Conservation (phyloP, 768 basidiomycete species). For the Boletus tomentosulus region DNA sequence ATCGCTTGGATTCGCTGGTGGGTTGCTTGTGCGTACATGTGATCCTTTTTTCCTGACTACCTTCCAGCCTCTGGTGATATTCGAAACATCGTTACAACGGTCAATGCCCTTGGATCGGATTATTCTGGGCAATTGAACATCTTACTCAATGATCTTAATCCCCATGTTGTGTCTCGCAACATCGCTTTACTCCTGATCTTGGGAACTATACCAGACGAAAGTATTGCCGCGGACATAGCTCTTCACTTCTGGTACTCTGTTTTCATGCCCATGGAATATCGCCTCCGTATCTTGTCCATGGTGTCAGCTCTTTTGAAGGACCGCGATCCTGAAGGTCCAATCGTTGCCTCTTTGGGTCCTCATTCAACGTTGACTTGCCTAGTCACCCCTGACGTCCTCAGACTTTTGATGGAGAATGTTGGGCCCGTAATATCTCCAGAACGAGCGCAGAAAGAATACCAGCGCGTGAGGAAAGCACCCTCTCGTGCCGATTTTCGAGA, state of each 20-base stretch:
- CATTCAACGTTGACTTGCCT: conserved; percentile 17
- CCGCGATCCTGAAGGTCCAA: neutral
- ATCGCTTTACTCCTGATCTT: conserved; percentile 40
- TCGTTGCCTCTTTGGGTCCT: conserved; percentile 8
- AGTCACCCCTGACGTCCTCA: conserved; percentile 2
- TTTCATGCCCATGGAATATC: conserved; percentile 36
- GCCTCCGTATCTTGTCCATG: conserved; percentile 14
- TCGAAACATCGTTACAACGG: conserved; percentile 39
- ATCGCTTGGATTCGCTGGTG: conserved; percentile 24
- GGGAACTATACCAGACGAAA: conserved; percentile 30
- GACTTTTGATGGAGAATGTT: conserved; percentile 14
- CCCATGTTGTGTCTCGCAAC: conserved; percentile 36
- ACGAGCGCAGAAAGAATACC: conserved; percentile 30
- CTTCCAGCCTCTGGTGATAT: conserved; percentile 46
- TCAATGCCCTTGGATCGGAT: conserved; percentile 40
- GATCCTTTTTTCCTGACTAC: neutral
- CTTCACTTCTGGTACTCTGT: conserved; percentile 49
- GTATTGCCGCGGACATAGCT: conserved; percentile 39
- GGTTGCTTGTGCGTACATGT: neutral
- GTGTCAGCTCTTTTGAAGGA: conserved; percentile 18
- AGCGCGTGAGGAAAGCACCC: conserved; percentile 33
- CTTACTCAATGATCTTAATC: conserved; percentile 39
- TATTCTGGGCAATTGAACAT: conserved; percentile 39
- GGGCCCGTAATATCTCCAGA: conserved; percentile 15
- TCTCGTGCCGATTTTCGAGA: conserved; percentile 40